Evolutionary conservation across 768 basidiomycete species (phyloP), one percentile per base, ranked within the genome.

Genomic region (Termitomyces sp.): DNA sequence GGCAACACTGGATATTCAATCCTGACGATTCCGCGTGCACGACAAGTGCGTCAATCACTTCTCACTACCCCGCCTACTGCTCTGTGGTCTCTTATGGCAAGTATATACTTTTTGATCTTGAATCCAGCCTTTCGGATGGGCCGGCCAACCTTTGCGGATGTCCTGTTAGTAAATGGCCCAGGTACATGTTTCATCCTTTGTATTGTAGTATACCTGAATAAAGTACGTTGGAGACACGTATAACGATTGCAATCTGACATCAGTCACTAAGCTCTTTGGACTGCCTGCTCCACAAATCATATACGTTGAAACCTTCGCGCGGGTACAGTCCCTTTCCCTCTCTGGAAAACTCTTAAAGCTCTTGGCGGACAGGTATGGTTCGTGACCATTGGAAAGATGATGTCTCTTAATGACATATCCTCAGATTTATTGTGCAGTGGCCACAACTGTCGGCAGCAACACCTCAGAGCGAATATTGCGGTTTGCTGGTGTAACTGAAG

Each of bases 291-390:
- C 96, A 6, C 75, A 71, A 40, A 68, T 92, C 28, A 80, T 99
- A 50, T 99, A 97, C 66, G 77, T 98, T 40, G 97, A 98, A 69
- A 93, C 93, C 0, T 97, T 96, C 68, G 94, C 96, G 8, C 86
- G 96, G 5, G 93, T 95, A 2, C 75, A 72, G 19, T 77, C 79
- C 1, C 77, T 98, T 24, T 96, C 92, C 14, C 75, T 95, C 21
- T 93, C 93, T 24, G 96, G 88, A 24, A 91, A 80, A 62, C 73
- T 98, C 35, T 76, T 98, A 26, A 79, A 82, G 45, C 81, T 81
- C n/a, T 72, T 96, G 30, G 93, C 89, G 5, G 93, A 98, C 67
- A 78, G 84, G 90, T 84, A 61, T 59, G 78, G 54, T 19, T 34
- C 26, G 2, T 49, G 44, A 46, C 49, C n/a, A 26, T 17, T 15